Percentiles rank a stretch among this genome's conserved stretches.
Evolutionary conservation across 495 filamentous ascomycete species (phyloP).

Genomic region (Aspergillus steynii): DNA sequence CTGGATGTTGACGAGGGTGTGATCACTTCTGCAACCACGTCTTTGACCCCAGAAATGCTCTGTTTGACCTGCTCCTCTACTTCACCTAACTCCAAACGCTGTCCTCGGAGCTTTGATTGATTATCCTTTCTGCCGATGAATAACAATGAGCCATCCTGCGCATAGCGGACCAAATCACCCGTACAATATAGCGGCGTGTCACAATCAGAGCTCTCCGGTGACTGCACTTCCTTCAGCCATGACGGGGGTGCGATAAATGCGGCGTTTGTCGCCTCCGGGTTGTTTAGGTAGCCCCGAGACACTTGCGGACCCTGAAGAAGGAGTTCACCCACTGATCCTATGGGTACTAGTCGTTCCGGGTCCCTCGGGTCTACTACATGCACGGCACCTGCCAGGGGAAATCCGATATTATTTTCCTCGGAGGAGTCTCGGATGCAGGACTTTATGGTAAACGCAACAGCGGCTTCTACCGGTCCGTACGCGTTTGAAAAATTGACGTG

Average conservation of each 20-base stretch:
- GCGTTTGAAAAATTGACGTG: constrained; percentile 5
- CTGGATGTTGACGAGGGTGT: not conserved
- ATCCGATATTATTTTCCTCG: constrained; percentile 33
- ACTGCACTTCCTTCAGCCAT: not conserved
- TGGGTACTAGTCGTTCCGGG: constrained; percentile 26
- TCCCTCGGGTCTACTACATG: constrained; percentile 44
- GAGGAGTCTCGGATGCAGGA: not conserved
- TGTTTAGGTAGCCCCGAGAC: constrained; percentile 39
- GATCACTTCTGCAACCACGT: constrained; percentile 20
- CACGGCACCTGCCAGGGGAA: constrained; percentile 25
- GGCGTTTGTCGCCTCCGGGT: constrained; percentile 26
- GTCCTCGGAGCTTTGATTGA: constrained; percentile 50
- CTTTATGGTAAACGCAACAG: constrained; percentile 6
- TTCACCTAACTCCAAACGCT: constrained; percentile 51
- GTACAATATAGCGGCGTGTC: constrained; percentile 38
- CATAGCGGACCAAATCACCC: constrained; percentile 46
- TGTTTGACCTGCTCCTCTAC: constrained; percentile 29
- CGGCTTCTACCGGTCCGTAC: constrained; percentile 19
- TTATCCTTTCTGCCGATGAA: constrained; percentile 27
- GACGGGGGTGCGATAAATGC: constrained; percentile 26
- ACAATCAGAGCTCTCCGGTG: not conserved
- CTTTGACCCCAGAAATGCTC: constrained; percentile 11
- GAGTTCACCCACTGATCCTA: constrained; percentile 42
- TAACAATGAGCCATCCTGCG: constrained; percentile 26
- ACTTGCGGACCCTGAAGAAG: constrained; percentile 40